Evolutionary conservation across 1,284 basidiomycete genomes (phyloP).

Genomic region (Termitomyces sp.): DNA sequence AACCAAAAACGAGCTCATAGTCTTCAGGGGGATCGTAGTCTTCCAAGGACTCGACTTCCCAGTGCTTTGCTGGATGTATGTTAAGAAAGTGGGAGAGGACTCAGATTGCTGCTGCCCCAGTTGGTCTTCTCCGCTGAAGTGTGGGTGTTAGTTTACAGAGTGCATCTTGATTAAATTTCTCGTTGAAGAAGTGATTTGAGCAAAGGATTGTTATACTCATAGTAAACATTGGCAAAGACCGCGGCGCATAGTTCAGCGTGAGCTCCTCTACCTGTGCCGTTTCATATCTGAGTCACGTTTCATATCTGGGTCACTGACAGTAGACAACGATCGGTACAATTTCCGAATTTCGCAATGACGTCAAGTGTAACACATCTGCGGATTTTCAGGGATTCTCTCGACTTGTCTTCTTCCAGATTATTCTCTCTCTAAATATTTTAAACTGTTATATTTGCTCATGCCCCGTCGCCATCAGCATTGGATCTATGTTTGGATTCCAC

Average conservation of each 20-base stretch:
- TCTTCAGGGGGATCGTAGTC: constrained; percentile 11
- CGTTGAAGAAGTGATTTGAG: constrained; percentile 31
- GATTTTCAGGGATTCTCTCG: too few species aligned
- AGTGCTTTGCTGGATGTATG: constrained; percentile 35
- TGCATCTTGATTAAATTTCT: constrained; percentile 33
- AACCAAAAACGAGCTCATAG: too few species aligned
- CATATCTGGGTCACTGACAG: too few species aligned
- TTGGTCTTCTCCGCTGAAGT: constrained; percentile 22
- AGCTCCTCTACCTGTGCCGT: too few species aligned
- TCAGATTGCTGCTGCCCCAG: constrained; percentile 21
- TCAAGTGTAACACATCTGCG: not conserved
- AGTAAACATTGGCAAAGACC: constrained; percentile 42
- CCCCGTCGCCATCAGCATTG: constrained; percentile 34
- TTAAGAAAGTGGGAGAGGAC: constrained; percentile 27
- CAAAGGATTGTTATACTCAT: constrained; percentile 36
- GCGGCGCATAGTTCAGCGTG: not conserved
- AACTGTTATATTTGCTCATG: not conserved
- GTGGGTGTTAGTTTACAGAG: constrained; percentile 24
- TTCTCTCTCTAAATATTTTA: not conserved
- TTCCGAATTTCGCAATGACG: not conserved
- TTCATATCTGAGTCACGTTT: too few species aligned
- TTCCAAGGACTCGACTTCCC: constrained; percentile 27
- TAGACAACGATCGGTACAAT: not conserved
- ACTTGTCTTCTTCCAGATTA: not conserved
- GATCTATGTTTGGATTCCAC: constrained; percentile 59